Percentiles rank a stretch among this genome's conserved stretches.
phyloP scores from a whole-genome alignment of 1,284 basidiomycete species.

The Melanopsichium pennsylvanicum region DNA sequence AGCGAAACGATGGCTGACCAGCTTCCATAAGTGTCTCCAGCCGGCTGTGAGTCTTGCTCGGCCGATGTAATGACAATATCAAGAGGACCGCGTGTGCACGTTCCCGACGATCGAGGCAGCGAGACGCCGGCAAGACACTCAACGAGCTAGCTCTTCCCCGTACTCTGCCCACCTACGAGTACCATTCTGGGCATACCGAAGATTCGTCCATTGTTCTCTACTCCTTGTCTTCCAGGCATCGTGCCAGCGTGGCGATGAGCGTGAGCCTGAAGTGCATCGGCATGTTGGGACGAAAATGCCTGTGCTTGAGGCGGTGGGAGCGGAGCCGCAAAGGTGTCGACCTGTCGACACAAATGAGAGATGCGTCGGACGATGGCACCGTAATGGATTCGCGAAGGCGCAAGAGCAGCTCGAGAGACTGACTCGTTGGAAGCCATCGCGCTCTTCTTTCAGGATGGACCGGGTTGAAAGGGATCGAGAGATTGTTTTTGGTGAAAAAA shows the following conservation, averaged over 20 bases:
- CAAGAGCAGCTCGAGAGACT: neutral
- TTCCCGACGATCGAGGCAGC: conserved; percentile 14
- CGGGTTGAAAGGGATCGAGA: too few relatives aligned
- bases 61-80: conserved; percentile 18
- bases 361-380: conserved; percentile 19
- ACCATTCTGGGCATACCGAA: conserved; percentile 12
- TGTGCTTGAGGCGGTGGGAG: neutral
- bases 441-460: too few relatives aligned
- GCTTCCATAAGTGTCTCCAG: neutral
- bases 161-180: conserved; percentile 22
- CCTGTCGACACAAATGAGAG: conserved; percentile 4
- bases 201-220: neutral
- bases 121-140: conserved; percentile 24
- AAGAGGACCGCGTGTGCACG: conserved; percentile 24
- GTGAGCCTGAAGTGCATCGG: conserved; percentile 1
- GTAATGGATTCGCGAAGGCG: conserved; percentile 1
- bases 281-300: too few relatives aligned
- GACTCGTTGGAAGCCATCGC: too few relatives aligned
- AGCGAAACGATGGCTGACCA: conserved; percentile 14
- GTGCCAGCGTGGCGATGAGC: conserved; percentile 5
- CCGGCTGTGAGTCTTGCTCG: neutral
- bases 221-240: too few relatives aligned
- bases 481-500: too few relatives aligned
- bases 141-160: conserved; percentile 29
- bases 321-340: conserved; percentile 15